These are phyloP conservation scores for Wallacemonas collosoma DNA, from an alignment of 208 protist species.

Conservation along the genomic window DNA sequence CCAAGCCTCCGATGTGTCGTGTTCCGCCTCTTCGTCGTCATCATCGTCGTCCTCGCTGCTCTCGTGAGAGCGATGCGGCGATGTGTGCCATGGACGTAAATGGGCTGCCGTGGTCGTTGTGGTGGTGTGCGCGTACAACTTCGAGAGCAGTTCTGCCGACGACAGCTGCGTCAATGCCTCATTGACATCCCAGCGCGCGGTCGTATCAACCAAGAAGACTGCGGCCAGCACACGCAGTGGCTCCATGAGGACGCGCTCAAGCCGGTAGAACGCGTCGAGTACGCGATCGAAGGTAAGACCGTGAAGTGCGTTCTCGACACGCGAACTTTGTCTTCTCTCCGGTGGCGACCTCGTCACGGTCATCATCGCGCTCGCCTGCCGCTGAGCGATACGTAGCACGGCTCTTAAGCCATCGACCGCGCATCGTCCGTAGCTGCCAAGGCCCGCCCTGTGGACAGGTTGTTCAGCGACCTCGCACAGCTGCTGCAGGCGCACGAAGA, in stretches of 20 bases:
- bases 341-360: not conserved
- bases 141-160: conserved; percentile 67
- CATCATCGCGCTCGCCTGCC: conserved; percentile 31
- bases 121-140: conserved; percentile 44
- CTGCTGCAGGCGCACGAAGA: conserved; percentile 58
- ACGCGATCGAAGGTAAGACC: conserved; percentile 3
- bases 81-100: conserved; percentile 29
- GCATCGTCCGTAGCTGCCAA: conserved; percentile 80
- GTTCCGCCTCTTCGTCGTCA: conserved; percentile 1
- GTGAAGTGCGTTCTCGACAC: not conserved
- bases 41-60: not conserved
- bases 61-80: not conserved
- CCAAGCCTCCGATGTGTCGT: not conserved
- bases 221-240: conserved; percentile 55
- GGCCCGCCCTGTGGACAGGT: not conserved
- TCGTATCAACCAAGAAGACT: conserved; percentile 46
- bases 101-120: conserved; percentile 14
- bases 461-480: conserved; percentile 34
- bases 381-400: conserved; percentile 41
- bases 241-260: conserved; percentile 33
- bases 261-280: conserved; percentile 8
- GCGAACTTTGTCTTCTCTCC: not conserved
- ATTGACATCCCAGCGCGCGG: conserved; percentile 25
- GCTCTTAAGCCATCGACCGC: conserved; percentile 57
- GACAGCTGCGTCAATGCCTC: conserved; percentile 33